phyloP scores from a whole-genome alignment of 23 red algal genomes.

The Cyanidium caldarium region DNA sequence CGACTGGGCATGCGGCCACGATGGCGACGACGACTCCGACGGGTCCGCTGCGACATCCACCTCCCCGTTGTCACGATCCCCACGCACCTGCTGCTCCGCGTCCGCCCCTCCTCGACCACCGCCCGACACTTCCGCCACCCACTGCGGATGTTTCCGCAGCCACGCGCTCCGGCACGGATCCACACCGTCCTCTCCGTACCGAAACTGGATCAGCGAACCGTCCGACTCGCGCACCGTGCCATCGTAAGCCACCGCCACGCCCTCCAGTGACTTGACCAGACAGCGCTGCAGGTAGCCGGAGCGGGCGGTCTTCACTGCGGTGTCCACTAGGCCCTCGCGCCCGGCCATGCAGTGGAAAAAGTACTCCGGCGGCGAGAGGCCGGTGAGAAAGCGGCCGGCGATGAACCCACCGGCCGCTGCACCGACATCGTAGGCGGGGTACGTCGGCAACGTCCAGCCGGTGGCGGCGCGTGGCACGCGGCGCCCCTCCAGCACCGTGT shows the following conservation, averaged over 20 bases:
- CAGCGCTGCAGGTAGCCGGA: conserved; percentile 99
- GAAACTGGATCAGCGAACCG: conserved; percentile 55
- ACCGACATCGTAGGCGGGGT: conserved; percentile 58
- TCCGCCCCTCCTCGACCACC: no score
- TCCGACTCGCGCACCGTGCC: conserved; percentile 69
- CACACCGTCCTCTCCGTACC: conserved; percentile 96
- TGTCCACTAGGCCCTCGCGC: conserved; percentile 87
- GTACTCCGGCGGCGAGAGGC: conserved; percentile 70
- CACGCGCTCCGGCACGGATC: conserved; percentile 72
- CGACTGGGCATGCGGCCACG: no score
- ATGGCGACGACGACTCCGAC: not conserved
- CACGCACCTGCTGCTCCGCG: no score
- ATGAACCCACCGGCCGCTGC: conserved; percentile 83
- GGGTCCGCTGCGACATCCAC: not conserved
- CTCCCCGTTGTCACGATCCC: not conserved
- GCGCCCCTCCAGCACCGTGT: conserved; percentile 77
- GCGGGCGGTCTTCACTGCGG: conserved; percentile 91
- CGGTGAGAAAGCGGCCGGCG: conserved; percentile 75
- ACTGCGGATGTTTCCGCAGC: conserved; percentile 20
- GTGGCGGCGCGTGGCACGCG: conserved; percentile 68
- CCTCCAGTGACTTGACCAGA: conserved; percentile 85
- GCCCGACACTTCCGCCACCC: not conserved
- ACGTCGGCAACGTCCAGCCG: conserved; percentile 80
- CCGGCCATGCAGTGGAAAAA: conserved; percentile 98
- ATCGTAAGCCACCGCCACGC: conserved; percentile 71